Evolutionary conservation across 2,329 filamentous ascomycete species (phyloP).

Genomic region (Aureobasidium namibiae): DNA sequence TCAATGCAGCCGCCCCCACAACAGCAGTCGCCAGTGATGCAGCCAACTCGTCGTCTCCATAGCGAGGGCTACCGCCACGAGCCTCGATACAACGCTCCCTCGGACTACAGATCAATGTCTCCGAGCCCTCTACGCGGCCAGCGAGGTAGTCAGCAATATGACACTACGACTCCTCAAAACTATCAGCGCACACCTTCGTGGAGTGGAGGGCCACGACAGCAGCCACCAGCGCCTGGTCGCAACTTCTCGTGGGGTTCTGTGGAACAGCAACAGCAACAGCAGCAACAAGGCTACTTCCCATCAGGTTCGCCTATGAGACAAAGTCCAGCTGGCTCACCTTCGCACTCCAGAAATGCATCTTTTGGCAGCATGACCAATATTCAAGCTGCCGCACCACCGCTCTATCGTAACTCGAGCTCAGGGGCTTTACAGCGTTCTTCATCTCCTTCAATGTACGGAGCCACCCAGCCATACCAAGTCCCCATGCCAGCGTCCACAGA

Average conservation of each 20-base stretch:
- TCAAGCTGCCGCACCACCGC: neutral
- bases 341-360: neutral
- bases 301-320: neutral
- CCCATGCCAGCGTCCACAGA: neutral
- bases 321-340: neutral
- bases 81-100: neutral
- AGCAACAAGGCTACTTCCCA: neutral
- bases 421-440: neutral
- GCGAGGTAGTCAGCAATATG: constrained; percentile 8
- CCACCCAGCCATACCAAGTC: constrained; percentile 7
- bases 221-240: neutral
- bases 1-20: neutral
- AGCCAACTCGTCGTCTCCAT: constrained; percentile 15
- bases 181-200: neutral
- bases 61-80: constrained; percentile 16
- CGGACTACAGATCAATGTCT: constrained; percentile 7
- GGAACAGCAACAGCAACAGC: neutral
- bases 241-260: neutral
- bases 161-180: neutral
- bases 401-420: neutral
- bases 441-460: neutral
- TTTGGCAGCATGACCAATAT: constrained; percentile 2
- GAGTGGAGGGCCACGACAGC: neutral
- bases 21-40: neutral
- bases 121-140: constrained; percentile 4